These are phyloP conservation scores for Trebouxia sp. DNA, from an alignment of 139 green algal genomes.

Conservation along the genomic window DNA sequence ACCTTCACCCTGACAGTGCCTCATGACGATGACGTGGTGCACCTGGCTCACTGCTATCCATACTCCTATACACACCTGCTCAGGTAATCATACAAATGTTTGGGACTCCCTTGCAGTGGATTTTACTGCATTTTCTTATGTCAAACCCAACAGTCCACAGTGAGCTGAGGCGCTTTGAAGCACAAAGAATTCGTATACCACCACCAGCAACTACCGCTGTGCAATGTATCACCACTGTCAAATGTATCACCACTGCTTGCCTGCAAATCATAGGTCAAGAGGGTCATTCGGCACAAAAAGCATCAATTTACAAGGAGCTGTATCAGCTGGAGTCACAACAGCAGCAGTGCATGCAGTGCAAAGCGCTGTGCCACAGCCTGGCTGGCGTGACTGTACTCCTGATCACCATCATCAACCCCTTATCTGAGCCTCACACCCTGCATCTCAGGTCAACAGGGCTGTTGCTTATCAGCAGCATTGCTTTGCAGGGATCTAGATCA, in stretches of 20 bases:
- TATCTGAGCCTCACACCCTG: too few species aligned
- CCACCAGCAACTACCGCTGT: too few species aligned
- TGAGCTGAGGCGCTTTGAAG: too few species aligned
- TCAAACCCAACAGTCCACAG: too few species aligned
- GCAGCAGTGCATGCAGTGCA: slow-evolving; percentile 35
- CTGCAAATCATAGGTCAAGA: too few species aligned
- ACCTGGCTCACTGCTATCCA: slow-evolving; percentile 21
- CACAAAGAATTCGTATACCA: too few species aligned
- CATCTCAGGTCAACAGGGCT: too few species aligned
- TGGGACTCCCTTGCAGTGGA: neutral
- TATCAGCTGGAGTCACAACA: slow-evolving; percentile 32
- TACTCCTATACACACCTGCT: slow-evolving; percentile 27
- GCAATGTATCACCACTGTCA: too few species aligned
- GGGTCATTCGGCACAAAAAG: neutral
- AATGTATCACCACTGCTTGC: too few species aligned
- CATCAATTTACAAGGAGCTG: neutral
- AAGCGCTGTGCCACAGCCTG: slow-evolving; percentile 55
- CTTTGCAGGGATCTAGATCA: slow-evolving; percentile 18
- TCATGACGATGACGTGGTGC: slow-evolving; percentile 19
- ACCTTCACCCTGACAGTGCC: slow-evolving; percentile 22
- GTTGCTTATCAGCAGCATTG: neutral
- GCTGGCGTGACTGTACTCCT: slow-evolving; percentile 66
- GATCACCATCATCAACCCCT: too few species aligned
- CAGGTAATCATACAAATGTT: neutral
- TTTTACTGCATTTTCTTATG: too few species aligned